A percentile compares a stretch with the other conserved stretches of the same genome.
phyloP scores from a whole-genome alignment of 352 stramenopile genomes.

The Phytophthora sp. region DNA sequence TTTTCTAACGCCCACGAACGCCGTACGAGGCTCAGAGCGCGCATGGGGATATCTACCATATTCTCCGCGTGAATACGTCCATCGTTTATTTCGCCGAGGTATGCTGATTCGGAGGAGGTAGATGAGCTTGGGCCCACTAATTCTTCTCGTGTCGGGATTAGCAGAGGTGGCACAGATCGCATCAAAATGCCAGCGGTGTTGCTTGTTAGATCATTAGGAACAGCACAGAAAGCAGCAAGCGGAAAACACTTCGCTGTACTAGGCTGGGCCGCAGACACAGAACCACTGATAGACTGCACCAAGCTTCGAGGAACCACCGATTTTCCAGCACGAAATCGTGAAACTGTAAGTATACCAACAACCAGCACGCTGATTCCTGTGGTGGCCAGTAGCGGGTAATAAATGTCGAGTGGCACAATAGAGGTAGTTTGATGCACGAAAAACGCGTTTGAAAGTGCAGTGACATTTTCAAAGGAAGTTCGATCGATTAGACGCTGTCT shows the following conservation, averaged over 20 bases:
- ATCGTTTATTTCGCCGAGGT: constrained; percentile 17
- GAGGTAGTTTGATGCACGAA: constrained; percentile 19
- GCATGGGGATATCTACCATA: constrained; percentile 47
- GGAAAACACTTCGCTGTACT: neutral
- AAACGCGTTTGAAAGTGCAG: constrained; percentile 40
- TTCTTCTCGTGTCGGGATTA: constrained; percentile 21
- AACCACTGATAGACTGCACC: constrained; percentile 18
- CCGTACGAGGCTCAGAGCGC: constrained; percentile 53
- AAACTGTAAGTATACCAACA: constrained; percentile 24
- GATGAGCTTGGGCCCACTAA: neutral
- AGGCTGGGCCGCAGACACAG: constrained; percentile 21
- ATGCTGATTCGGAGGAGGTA: constrained; percentile 16
- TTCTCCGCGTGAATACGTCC: constrained; percentile 42
- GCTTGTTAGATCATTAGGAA: constrained; percentile 26
- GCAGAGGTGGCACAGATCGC: constrained; percentile 25
- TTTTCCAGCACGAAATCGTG: constrained; percentile 24
- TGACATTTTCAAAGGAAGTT: constrained; percentile 26
- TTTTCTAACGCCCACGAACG: constrained; percentile 48
- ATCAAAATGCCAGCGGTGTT: constrained; percentile 38
- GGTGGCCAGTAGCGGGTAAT: constrained; percentile 24
- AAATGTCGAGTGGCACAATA: constrained; percentile 23
- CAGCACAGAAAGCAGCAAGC: neutral
- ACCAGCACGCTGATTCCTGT: constrained; percentile 24
- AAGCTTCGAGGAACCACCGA: constrained; percentile 13
- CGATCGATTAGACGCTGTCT: constrained; percentile 30